Percentiles rank a stretch among this genome's conserved stretches.
Conservation (phyloP, 2,329 filamentous ascomycete genomes). For the Dryadomyces quercivorus region DNA sequence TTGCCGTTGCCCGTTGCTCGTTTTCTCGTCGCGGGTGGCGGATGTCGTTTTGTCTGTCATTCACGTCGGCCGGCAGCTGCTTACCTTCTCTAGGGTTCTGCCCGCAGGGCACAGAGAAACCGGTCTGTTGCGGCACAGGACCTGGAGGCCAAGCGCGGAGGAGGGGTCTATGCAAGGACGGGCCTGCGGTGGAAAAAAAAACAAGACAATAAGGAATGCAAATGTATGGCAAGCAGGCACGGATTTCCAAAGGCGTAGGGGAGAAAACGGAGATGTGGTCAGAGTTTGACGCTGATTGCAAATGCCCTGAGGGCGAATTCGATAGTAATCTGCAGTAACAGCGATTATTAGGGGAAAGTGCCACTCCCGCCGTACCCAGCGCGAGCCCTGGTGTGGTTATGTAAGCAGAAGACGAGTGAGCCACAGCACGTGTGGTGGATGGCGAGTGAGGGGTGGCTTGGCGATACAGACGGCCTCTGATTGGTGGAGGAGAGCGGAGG, state of each 20-base stretch:
- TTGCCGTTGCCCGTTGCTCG: no score
- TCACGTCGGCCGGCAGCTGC: neutral
- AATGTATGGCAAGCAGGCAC: neutral
- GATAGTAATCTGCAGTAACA: constrained; percentile 1
- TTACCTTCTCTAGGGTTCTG: neutral
- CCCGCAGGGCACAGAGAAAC: neutral
- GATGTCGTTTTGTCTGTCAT: no score
- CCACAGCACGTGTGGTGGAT: neutral
- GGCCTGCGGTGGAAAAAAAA: neutral
- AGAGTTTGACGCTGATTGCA: constrained; percentile 4
- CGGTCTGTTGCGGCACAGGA: neutral
- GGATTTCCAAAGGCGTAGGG: neutral
- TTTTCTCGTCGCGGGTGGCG: no score
- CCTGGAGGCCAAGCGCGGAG: neutral
- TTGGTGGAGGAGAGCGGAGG: neutral
- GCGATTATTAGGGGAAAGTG: constrained; percentile 3
- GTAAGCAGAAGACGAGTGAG: neutral
- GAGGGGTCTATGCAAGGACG: neutral
- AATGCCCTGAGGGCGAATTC: constrained; percentile 1
- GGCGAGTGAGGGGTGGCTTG: neutral
- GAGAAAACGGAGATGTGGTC: constrained; percentile 1
- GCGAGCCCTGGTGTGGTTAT: neutral
- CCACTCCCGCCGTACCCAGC: neutral
- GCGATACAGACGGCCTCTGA: neutral
- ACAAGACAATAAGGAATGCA: neutral